phyloP scores from a whole-genome alignment of 441 rosid genomes.

The Pelargonium fulgidum region DNA sequence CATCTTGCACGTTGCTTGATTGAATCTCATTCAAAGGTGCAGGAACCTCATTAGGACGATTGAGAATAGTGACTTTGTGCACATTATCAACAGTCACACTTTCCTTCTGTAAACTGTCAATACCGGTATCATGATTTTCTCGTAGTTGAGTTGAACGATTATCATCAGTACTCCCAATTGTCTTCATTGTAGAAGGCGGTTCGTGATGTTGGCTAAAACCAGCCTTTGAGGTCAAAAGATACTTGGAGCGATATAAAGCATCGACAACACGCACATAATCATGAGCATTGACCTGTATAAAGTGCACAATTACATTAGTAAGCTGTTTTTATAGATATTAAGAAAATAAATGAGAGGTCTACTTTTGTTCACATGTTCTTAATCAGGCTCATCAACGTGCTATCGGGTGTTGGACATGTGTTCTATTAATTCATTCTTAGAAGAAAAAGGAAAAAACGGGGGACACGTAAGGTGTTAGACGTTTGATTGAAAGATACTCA shows the following conservation, averaged over 20 bases:
- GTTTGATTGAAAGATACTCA: too few relatives aligned
- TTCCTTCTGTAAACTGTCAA: constrained; percentile 26
- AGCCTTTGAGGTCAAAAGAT: constrained; percentile 45
- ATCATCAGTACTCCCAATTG: constrained; percentile 30
- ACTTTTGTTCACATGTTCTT: too few relatives aligned
- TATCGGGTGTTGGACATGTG: too few relatives aligned
- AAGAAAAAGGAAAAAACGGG: too few relatives aligned
- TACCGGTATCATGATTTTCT: constrained; percentile 26
- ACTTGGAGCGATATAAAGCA: constrained; percentile 74
- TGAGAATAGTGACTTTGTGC: constrained; percentile 84
- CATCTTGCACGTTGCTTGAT: constrained; percentile 27
- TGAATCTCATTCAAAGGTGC: constrained; percentile 29
- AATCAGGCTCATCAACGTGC: too few relatives aligned
- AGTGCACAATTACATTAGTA: constrained; percentile 16
- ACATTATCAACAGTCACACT: constrained; percentile 30
- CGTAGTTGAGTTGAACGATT: constrained; percentile 12
- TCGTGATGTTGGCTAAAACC: constrained; percentile 31
- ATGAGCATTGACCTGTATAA: constrained; percentile 56
- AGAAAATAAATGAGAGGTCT: too few relatives aligned
- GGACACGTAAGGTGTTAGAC: too few relatives aligned
- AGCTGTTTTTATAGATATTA: background rate
- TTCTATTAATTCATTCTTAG: too few relatives aligned
- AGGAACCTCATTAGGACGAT: constrained; percentile 58
- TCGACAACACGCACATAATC: constrained; percentile 64
- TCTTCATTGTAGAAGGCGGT: constrained; percentile 28